A percentile compares a stretch with the other conserved stretches of the same genome.
These are phyloP conservation scores for Lasiodiplodia gonubiensis DNA, from an alignment of 2,329 filamentous ascomycete species.

Conservation along the genomic window DNA sequence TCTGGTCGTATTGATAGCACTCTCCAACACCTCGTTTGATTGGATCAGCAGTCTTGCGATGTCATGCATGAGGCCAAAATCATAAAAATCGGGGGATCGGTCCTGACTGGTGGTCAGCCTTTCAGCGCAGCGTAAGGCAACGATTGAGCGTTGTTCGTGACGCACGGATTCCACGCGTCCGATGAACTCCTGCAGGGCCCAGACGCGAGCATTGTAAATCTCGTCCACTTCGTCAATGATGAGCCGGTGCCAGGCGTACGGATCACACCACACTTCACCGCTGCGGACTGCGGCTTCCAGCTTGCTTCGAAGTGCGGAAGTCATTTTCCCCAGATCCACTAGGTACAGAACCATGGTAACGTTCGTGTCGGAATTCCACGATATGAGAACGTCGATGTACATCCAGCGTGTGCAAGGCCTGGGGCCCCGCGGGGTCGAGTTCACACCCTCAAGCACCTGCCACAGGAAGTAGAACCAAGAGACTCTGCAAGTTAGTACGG, in stretches of 20 bases:
- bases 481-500: not conserved
- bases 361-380: no score
- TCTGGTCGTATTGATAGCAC: conserved; percentile 25
- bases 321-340: no score
- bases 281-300: not conserved
- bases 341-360: no score
- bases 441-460: not conserved
- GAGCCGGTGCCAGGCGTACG: not conserved
- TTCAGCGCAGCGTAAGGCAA: not conserved
- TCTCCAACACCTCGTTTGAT: conserved; percentile 29
- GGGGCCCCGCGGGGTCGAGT: no score
- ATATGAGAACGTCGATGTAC: no score
- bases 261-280: not conserved
- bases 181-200: not conserved
- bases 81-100: not conserved
- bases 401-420: no score
- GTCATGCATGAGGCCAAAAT: conserved; percentile 27
- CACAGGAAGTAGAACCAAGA: not conserved
- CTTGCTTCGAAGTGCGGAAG: not conserved
- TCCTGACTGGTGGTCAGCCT: not conserved
- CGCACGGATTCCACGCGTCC: no score
- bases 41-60: conserved; percentile 25
- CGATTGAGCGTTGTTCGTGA: no score
- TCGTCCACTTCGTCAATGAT: not conserved
- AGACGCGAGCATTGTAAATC: not conserved